Percentiles rank a stretch among this genome's conserved stretches.
Evolutionary conservation across 176 grass and related monocot genomes (phyloP).

Genomic region (Rhipidocladum racemiflorum): DNA sequence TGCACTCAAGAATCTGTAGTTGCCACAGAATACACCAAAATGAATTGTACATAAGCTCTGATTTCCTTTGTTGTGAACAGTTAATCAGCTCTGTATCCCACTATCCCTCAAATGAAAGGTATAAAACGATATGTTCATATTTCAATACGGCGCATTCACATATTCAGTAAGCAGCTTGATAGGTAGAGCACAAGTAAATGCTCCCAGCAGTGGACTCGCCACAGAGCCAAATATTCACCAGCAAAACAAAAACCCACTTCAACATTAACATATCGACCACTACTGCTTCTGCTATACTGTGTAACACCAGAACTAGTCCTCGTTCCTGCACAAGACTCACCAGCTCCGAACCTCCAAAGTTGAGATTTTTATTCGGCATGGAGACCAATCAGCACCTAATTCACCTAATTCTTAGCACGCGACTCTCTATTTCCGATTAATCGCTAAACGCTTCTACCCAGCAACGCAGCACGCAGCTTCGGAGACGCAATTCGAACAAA

Average conservation of each 20-base stretch:
- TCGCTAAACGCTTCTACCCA: background rate
- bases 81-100: slow-evolving; percentile 2
- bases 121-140: background rate
- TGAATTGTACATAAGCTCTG: background rate
- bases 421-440: slow-evolving; percentile 1
- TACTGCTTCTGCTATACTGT: background rate
- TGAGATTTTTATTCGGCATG: background rate
- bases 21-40: background rate
- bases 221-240: background rate
- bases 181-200: background rate
- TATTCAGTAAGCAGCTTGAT: slow-evolving; percentile 6
- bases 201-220: background rate
- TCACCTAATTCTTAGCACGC: background rate
- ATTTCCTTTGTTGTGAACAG: slow-evolving; percentile 3
- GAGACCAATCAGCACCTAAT: slow-evolving; percentile 4
- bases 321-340: background rate
- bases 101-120: slow-evolving; percentile 12
- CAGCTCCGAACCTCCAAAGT: background rate
- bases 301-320: slow-evolving; percentile 20
- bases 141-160: background rate
- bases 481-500: background rate
- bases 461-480: background rate
- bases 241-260: slow-evolving; percentile 1
- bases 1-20: background rate
- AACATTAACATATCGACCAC: background rate